phyloP scores from a whole-genome alignment of 306 rosid species.

The Gillenia trifoliata region DNA sequence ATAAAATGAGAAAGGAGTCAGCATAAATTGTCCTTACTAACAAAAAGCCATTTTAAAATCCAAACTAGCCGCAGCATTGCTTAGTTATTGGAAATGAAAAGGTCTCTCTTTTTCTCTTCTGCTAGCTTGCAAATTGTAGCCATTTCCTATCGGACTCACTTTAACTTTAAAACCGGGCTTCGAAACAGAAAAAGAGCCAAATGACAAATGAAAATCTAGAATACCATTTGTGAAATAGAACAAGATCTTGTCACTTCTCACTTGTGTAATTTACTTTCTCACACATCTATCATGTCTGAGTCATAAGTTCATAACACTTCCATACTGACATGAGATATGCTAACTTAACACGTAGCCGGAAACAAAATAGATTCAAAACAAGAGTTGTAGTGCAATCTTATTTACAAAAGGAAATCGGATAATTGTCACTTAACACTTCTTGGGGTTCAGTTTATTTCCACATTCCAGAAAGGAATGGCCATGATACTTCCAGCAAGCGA shows the following conservation, averaged over 20 bases:
- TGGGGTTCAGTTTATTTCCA: neutral
- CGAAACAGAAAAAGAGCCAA: neutral
- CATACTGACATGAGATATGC: neutral
- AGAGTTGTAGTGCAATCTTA: neutral
- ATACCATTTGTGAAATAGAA: neutral
- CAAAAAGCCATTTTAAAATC: neutral
- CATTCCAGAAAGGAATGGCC: neutral
- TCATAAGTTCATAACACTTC: neutral
- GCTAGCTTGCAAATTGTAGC: neutral
- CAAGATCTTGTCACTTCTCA: neutral
- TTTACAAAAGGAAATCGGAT: too few species aligned
- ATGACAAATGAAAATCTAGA: neutral
- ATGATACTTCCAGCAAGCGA: neutral
- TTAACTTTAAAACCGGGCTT: neutral
- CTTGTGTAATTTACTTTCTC: neutral
- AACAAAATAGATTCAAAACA: neutral
- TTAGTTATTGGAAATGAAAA: neutral
- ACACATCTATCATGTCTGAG: neutral
- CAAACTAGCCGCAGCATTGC: neutral
- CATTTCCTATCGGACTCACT: neutral
- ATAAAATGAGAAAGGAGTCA: slow-evolving; percentile 6
- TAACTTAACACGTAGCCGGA: neutral
- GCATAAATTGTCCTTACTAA: neutral
- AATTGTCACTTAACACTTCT: neutral
- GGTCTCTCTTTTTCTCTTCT: neutral